These are phyloP conservation scores for Marasmius sp. DNA, from an alignment of 1,284 basidiomycete genomes.

Conservation along the genomic window DNA sequence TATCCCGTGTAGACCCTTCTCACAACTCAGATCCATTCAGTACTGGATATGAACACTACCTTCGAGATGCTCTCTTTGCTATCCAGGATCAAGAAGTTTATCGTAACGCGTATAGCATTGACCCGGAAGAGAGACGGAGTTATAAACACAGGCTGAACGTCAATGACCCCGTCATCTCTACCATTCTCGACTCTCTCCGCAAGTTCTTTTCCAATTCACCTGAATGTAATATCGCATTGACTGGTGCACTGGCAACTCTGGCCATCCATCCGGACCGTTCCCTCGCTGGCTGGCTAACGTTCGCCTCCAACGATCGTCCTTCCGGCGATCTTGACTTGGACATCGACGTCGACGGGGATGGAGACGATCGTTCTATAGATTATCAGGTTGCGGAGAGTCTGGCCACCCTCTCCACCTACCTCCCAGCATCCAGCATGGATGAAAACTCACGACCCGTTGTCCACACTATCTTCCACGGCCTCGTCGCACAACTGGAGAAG, in stretches of 20 bases:
- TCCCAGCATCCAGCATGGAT: slow-evolving; percentile 68
- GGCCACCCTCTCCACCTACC: slow-evolving; percentile 51
- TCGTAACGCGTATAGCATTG: slow-evolving; percentile 35
- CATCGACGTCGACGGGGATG: slow-evolving; percentile 43
- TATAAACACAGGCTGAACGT: slow-evolving; percentile 75
- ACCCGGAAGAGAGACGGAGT: slow-evolving; percentile 40
- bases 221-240: slow-evolving; percentile 87
- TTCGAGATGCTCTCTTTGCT: slow-evolving; percentile 73
- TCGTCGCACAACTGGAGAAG: slow-evolving; percentile 76
- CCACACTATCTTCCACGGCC: slow-evolving; percentile 75
- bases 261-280: slow-evolving; percentile 84
- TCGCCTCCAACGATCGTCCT: slow-evolving; percentile 43
- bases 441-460: slow-evolving; percentile 75
- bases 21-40: slow-evolving; percentile 76
- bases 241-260: slow-evolving; percentile 77
- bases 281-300: slow-evolving; percentile 86
- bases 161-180: slow-evolving; percentile 75
- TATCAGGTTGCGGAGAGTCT: slow-evolving; percentile 67
- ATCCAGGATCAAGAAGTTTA: slow-evolving; percentile 68
- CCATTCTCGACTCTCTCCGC: slow-evolving; percentile 69
- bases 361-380: slow-evolving; percentile 79
- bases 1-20: slow-evolving; percentile 78
- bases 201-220: slow-evolving; percentile 85
- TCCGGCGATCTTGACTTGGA: slow-evolving; percentile 22
- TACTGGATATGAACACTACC: slow-evolving; percentile 84